phyloP scores from a whole-genome alignment of 1,139 yeast genomes.

The Diutina sp. region DNA sequence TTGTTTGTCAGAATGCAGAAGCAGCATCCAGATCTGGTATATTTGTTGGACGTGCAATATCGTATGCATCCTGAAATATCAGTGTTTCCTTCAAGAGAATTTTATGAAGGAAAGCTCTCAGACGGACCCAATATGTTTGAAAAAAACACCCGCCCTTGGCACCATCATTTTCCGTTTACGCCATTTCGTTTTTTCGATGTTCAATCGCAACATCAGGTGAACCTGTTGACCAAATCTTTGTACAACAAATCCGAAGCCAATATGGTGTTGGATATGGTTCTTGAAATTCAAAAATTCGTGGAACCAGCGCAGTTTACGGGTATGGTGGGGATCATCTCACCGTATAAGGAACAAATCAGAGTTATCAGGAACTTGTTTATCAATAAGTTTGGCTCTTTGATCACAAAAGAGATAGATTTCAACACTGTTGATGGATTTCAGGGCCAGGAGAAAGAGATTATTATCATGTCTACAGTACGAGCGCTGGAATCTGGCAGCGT shows the following conservation, averaged over 20 bases:
- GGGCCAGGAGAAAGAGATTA: conserved; percentile 94
- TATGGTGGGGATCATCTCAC: conserved; percentile 82
- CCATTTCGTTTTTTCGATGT: conserved; percentile 80
- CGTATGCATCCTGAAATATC: conserved; percentile 97
- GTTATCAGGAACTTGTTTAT: conserved; percentile 45
- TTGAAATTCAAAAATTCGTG: conserved; percentile 34
- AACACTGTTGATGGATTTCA: conserved; percentile 97
- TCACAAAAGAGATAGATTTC: conserved; percentile 64
- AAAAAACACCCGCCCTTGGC: conserved; percentile 68
- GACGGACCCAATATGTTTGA: conserved; percentile 66
- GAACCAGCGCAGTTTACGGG: conserved; percentile 50
- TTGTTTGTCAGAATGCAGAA: conserved; percentile 90
- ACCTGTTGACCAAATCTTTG: conserved; percentile 52
- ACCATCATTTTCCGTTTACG: conserved; percentile 32
- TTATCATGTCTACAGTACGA: conserved; percentile 89
- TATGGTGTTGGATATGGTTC: conserved; percentile 60
- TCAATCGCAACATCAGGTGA: conserved; percentile 48
- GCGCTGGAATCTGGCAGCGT: conserved; percentile 60
- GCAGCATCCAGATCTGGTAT: conserved; percentile 44
- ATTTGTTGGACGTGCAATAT: conserved; percentile 84
- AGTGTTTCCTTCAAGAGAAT: conserved; percentile 70
- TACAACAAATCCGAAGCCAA: conserved; percentile 60
- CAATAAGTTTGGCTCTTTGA: conserved; percentile 46
- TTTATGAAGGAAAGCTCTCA: conserved; percentile 56
- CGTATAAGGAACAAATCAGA: conserved; percentile 79